Percentiles rank a stretch among this genome's conserved stretches.
phyloP scores from a whole-genome alignment of 352 stramenopile genomes.

The Pythium chondricola region DNA sequence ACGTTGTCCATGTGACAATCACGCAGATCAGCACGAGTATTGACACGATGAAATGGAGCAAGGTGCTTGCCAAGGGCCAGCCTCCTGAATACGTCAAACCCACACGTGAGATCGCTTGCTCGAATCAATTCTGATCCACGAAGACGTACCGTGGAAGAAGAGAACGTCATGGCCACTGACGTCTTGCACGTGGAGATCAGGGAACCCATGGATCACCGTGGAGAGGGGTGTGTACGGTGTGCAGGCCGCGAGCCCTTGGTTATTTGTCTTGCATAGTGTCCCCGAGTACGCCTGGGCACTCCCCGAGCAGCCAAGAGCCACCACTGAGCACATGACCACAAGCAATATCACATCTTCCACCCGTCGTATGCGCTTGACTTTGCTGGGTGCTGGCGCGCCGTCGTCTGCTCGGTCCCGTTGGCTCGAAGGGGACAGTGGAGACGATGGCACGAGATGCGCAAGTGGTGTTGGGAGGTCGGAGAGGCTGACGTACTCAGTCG shows the following conservation, averaged over 20 bases:
- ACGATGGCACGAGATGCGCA: too few relatives aligned
- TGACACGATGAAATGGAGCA: constrained; percentile 5
- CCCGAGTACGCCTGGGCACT: too few relatives aligned
- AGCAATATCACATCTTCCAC: neutral
- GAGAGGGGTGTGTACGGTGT: too few relatives aligned
- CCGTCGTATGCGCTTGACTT: neutral
- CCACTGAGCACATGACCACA: neutral
- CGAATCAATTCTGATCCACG: too few relatives aligned
- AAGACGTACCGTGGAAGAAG: neutral
- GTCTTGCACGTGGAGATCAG: too few relatives aligned
- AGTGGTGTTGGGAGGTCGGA: constrained; percentile 2
- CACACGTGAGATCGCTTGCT: neutral
- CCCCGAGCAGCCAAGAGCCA: neutral
- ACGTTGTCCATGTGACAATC: neutral
- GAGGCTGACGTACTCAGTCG: constrained; percentile 15
- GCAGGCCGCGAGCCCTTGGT: too few relatives aligned
- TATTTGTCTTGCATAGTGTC: too few relatives aligned
- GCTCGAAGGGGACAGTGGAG: too few relatives aligned
- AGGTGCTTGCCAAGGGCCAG: constrained; percentile 3
- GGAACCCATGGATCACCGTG: too few relatives aligned
- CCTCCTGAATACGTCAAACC: constrained; percentile 1
- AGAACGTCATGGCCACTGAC: neutral
- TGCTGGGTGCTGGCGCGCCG: neutral
- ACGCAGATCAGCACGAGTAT: neutral
- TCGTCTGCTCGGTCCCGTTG: too few relatives aligned